phyloP scores from a whole-genome alignment of 768 basidiomycete genomes.

The Lentinula sp. region DNA sequence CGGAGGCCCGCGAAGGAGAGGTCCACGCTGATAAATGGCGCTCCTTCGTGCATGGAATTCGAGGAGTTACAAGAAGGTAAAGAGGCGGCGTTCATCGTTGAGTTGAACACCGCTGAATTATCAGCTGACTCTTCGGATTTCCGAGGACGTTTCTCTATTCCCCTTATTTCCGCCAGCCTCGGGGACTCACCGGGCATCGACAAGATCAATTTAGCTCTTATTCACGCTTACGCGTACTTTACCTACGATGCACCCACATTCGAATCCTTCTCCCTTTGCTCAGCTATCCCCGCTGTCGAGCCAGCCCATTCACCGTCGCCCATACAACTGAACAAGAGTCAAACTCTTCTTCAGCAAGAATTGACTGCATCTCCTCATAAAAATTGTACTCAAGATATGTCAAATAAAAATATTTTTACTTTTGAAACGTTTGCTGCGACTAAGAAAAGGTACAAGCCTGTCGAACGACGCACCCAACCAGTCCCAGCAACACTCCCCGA shows the following conservation, averaged over 20 bases:
- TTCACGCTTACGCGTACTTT: neutral
- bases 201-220: neutral
- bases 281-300: neutral
- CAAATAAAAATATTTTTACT: too few relatives aligned
- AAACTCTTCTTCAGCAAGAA: too few relatives aligned
- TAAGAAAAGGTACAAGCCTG: too few relatives aligned
- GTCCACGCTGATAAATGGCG: neutral
- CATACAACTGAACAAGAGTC: too few relatives aligned
- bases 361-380: too few relatives aligned
- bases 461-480: too few relatives aligned
- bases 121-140: neutral
- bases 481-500: too few relatives aligned
- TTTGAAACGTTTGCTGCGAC: too few relatives aligned
- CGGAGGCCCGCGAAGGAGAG: too few relatives aligned
- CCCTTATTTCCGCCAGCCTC: neutral
- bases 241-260: neutral
- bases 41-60: neutral
- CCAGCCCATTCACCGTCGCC: too few relatives aligned
- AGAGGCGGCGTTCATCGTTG: conserved; percentile 4
- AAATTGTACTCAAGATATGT: too few relatives aligned
- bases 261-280: neutral
- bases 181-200: neutral
- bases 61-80: conserved; percentile 9
- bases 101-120: neutral
- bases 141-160: neutral